Base-by-base conservation (phyloP, 2,329 filamentous ascomycete species). In the Arthrobotrys pseudoclavata region DNA sequence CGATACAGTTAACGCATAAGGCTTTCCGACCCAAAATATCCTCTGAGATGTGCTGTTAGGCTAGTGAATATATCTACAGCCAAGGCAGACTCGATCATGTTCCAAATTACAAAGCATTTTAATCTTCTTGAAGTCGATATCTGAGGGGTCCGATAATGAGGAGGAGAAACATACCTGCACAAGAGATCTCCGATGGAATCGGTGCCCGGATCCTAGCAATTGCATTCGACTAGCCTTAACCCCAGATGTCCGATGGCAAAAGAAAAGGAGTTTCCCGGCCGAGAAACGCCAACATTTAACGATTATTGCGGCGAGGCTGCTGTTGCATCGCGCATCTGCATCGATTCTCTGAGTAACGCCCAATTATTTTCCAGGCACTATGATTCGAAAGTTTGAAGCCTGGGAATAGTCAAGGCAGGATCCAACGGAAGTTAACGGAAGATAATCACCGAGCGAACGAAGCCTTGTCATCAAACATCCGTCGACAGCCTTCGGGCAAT, bases 61-160 rank as follows among this genome's bases (percentile, higher is more conserved):
- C 34, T 42, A 15, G 37, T 18, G 29, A 37, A 69, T 57, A 70
- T 70, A 76, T 40, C 37, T 62, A 12, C 24, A 24, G 15, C 45
- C 64, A 76, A 76, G 71, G 71, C 71, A 76, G 71, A 76, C 48
- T 52, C 26, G 63, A 69, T 34, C 34, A 29, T 63, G 55, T 69
- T 64, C 70, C 47, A 57, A 75, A 69, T 69, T 26, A 53, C 47
- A 57, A 34, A 34, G n/a, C 34, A 20, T 50, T 69, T 50, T 40
- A n/a, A 37, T 45, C 26, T 24, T 53, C n/a, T n/a, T 40, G 34
- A 45, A 47, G 29, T 13, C 57, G 64, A 76, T 42, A 62, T 60
- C 50, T 18, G 2, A 22, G 34, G 37, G 60, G 12, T 66, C 40
- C 40, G 57, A 64, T 34, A 42, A n/a, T 20, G 34, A 26, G 15